A percentile compares a stretch with the other conserved stretches of the same genome.
Evolutionary conservation across 2,329 filamentous ascomycete species (phyloP).

Genomic region (Aspergillus sp.): DNA sequence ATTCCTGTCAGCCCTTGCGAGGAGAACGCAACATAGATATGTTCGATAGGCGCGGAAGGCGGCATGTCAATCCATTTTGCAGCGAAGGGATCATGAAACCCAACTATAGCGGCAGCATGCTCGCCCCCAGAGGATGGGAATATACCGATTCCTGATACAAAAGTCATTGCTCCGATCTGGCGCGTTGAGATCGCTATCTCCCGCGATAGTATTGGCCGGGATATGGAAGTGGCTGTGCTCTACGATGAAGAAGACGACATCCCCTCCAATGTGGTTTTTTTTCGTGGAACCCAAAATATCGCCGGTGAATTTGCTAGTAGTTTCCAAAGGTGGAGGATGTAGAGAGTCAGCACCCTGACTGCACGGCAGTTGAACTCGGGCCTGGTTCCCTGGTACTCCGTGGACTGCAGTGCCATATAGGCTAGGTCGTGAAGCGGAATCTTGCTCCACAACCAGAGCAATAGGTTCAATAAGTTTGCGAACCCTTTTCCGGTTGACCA

Average conservation of each 20-base stretch:
- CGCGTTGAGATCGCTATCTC: conserved; percentile 9
- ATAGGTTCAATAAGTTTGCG: conserved; percentile 12
- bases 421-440: not conserved
- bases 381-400: not conserved
- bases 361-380: not conserved
- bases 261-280: not conserved
- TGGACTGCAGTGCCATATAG: not conserved
- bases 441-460: conserved; percentile 12
- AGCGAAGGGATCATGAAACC: conserved; percentile 6
- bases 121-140: not conserved
- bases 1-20: conserved; percentile 9
- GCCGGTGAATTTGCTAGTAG: not conserved
- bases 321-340: not conserved
- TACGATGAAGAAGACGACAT: conserved; percentile 9
- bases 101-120: not conserved
- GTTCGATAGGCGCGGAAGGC: not conserved
- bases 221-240: not conserved
- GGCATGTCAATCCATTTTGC: conserved; percentile 4
- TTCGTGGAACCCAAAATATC: not conserved
- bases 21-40: conserved; percentile 2
- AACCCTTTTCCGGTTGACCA: conserved; percentile 15
- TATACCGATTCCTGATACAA: conserved; percentile 10
- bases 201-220: not conserved
- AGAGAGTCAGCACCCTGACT: not conserved
- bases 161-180: conserved; percentile 2